Percentiles rank a stretch among this genome's conserved stretches.
These are phyloP conservation scores for Fusarium torulosum DNA, from an alignment of 2,329 filamentous ascomycete species.

Conservation along the genomic window DNA sequence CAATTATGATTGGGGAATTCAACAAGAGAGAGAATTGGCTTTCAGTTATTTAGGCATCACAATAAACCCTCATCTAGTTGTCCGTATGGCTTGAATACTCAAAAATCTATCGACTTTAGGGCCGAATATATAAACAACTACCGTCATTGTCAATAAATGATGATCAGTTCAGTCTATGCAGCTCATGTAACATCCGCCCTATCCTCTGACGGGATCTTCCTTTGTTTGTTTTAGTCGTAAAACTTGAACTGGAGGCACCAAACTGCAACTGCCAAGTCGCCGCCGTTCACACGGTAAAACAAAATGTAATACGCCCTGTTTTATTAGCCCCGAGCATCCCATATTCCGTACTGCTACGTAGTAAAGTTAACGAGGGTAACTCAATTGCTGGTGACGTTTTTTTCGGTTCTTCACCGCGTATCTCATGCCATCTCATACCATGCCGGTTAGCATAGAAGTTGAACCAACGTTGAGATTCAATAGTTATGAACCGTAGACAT, in stretches of 20 bases:
- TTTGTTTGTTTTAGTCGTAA: constrained; percentile 9
- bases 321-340: neutral
- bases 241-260: constrained; percentile 7
- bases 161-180: too few species aligned
- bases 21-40: neutral
- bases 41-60: neutral
- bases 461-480: neutral
- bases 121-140: neutral
- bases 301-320: constrained; percentile 7
- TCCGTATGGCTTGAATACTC: constrained; percentile 7
- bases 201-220: too few species aligned
- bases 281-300: constrained; percentile 10
- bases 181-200: too few species aligned
- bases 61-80: neutral
- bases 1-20: constrained; percentile 16
- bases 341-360: neutral
- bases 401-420: too few species aligned
- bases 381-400: constrained; percentile 19
- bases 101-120: too few species aligned
- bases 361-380: neutral
- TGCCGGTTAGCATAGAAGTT: too few species aligned
- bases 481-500: neutral
- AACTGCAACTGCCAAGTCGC: constrained; percentile 35
- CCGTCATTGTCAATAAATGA: constrained; percentile 10
- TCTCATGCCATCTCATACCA: too few species aligned